These are phyloP conservation scores for Hansfordia pulvinata DNA, from an alignment of 2,329 filamentous ascomycete genomes.

Conservation along the genomic window DNA sequence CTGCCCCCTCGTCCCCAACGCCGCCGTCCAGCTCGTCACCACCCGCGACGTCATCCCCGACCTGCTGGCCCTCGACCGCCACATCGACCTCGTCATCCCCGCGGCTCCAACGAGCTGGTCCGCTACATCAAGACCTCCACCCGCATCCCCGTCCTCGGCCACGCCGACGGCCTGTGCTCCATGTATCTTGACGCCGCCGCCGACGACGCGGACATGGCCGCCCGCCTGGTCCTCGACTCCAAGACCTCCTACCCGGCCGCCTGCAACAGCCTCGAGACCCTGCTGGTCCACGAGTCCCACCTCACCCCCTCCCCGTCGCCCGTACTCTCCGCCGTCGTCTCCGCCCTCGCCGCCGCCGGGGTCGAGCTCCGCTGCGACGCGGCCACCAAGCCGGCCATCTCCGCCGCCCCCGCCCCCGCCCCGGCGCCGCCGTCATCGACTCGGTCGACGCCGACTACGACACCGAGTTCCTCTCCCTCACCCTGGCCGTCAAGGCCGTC, in stretches of 20 bases:
- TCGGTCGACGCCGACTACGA: constrained; percentile 61
- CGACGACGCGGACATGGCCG: constrained; percentile 59
- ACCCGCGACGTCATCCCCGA: constrained; percentile 83
- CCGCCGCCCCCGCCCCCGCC: too few relatives aligned
- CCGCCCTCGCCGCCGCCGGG: constrained; percentile 59
- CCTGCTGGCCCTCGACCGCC: constrained; percentile 70
- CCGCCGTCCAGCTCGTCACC: constrained; percentile 84
- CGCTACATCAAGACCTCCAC: constrained; percentile 81
- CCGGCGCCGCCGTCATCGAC: too few relatives aligned
- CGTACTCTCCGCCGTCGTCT: constrained; percentile 58
- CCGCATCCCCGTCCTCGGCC: constrained; percentile 88
- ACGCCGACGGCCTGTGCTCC: constrained; percentile 86
- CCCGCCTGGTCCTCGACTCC: constrained; percentile 71
- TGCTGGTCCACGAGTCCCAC: constrained; percentile 69
- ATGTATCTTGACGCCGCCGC: constrained; percentile 75
- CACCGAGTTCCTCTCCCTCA: constrained; percentile 81
- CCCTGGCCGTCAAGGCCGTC: constrained; percentile 73
- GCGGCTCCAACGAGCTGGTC: constrained; percentile 82
- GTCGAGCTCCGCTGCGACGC: constrained; percentile 75
- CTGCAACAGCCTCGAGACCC: constrained; percentile 87
- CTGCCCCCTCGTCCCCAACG: constrained; percentile 69
- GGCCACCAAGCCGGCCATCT: constrained; percentile 50
- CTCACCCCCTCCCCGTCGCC: constrained; percentile 51
- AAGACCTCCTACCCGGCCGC: constrained; percentile 93
- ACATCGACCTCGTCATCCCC: constrained; percentile 92